Base-by-base conservation (phyloP, 768 basidiomycete genomes). In the Psilocybe subaeruginosa region DNA sequence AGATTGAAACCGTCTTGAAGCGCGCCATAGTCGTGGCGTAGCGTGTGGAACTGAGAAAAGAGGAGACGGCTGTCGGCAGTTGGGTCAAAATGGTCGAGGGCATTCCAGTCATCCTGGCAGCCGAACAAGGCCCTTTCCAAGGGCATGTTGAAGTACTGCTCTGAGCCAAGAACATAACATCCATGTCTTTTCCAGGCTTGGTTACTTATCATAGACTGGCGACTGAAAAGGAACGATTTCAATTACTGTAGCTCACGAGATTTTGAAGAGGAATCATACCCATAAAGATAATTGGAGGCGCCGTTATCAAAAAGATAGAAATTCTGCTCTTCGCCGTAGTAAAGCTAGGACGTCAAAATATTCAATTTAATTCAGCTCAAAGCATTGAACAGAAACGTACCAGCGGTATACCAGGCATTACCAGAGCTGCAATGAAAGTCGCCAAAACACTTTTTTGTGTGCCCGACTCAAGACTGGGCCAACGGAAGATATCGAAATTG, bases 401-500 rank as follows among this genome's bases (percentile, higher is more conserved):
- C 74, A 97, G 73, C 6, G 92, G 83, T 51, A 96, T 85, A 65
- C 95, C 95, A 33, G 94, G 95, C 89, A 95, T 89, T 29, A 95
- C 79, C 65, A 97, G 69, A 30, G 84, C 82, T 35, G 88, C 86
- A 66, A 97, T 82, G 70, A 96, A 97, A 9, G 89, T 85, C 0
- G 82, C 95, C 54, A 96, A 73, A 12, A 83, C 89, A 60, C 90
- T 89, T 66, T 83, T 83, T 68, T 91, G 85, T 1, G 89, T 90
- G 17, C 95, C 95, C 68, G 93, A 92, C 68, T 90, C 85, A 67
- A 97, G 72, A 75, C 90, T 88, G 3, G 93, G 93, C 95, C 95
- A 97, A 59, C 95, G 84, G 82, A 91, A 97, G 8, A 97, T 85
- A 79, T 97, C 95, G 77, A 96, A 96, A 71, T 97, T 96, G 70